A percentile compares a stretch with the other conserved stretches of the same genome.
Evolutionary conservation across 1,139 yeast genomes (phyloP).

Genomic region (Diutina rugosa): DNA sequence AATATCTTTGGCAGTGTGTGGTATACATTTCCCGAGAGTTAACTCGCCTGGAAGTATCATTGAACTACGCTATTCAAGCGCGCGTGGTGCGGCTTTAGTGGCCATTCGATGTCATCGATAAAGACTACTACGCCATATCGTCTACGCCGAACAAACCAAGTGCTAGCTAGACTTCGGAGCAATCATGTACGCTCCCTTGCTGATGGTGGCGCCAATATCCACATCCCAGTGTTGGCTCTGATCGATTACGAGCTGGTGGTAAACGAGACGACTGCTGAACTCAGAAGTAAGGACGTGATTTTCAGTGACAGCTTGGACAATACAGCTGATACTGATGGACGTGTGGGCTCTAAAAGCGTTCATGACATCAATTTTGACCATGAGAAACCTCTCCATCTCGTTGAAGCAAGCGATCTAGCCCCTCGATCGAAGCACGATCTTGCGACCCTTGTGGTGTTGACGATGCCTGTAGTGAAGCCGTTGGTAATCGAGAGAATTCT

Average conservation of each 20-base stretch:
- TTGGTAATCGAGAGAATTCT: neutral
- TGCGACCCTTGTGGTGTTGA: neutral
- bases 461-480: neutral
- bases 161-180: neutral
- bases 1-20: neutral
- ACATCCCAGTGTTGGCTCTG: neutral
- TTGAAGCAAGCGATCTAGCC: neutral
- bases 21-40: neutral
- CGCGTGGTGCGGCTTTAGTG: neutral
- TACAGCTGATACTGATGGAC: neutral
- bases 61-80: neutral
- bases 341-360: neutral
- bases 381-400: neutral
- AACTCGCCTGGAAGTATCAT: neutral
- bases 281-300: neutral
- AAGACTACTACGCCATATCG: neutral
- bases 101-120: neutral
- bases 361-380: neutral
- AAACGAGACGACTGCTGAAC: neutral
- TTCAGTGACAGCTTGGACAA: neutral
- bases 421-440: neutral
- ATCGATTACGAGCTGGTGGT: neutral
- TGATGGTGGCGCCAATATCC: neutral
- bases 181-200: neutral
- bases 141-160: neutral